A percentile compares a stretch with the other conserved stretches of the same genome.
phyloP scores from a whole-genome alignment of 2,329 filamentous ascomycete species.

The Trichophyton simii region DNA sequence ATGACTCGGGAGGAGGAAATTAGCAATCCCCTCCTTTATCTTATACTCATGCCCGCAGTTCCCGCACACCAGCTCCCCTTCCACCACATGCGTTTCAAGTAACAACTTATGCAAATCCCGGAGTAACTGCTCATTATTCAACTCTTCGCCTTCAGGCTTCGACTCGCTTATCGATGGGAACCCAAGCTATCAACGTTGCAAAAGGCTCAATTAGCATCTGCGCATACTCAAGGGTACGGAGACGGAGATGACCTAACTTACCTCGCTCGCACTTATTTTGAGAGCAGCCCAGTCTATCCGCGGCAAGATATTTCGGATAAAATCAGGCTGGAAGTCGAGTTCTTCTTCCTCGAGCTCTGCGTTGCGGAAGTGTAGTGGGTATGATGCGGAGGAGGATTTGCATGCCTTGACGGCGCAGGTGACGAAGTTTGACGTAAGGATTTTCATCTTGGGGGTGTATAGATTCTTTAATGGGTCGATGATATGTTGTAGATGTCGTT shows the following conservation, averaged over 20 bases:
- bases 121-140: conserved; percentile 55
- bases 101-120: conserved; percentile 69
- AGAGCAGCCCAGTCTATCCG: conserved; percentile 81
- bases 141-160: conserved; percentile 50
- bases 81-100: conserved; percentile 77
- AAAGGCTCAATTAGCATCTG: background rate
- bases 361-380: conserved; percentile 84
- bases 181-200: conserved; percentile 47
- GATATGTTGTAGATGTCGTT: background rate
- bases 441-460: conserved; percentile 54
- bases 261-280: conserved; percentile 58
- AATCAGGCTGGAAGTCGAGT: conserved; percentile 64
- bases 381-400: conserved; percentile 66
- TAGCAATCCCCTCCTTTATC: conserved; percentile 90
- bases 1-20: conserved; percentile 88
- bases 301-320: conserved; percentile 74
- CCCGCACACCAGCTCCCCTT: conserved; percentile 80
- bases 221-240: background rate
- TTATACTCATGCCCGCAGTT: conserved; percentile 90
- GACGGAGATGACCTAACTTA: conserved; percentile 10
- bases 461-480: background rate
- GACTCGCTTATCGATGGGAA: conserved; percentile 59
- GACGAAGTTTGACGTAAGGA: conserved; percentile 90
- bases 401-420: conserved; percentile 93
- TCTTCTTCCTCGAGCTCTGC: conserved; percentile 80